Evolutionary conservation across 139 green algal species (phyloP).

Genomic region (Nannochloris sp.): DNA sequence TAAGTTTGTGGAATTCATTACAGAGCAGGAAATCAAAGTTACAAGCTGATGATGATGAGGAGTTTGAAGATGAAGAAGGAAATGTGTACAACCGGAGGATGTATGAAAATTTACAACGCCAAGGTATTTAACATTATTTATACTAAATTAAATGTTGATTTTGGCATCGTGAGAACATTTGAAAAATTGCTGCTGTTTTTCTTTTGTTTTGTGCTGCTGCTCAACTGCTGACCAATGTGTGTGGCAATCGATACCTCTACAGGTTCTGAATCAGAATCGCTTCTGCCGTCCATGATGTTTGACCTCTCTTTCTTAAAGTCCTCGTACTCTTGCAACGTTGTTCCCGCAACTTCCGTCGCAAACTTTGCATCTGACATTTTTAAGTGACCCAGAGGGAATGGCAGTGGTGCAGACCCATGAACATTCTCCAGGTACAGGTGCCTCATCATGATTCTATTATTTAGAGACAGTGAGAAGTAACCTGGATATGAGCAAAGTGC

Average conservation of each 20-base stretch:
- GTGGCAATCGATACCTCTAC: neutral
- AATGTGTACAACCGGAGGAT: slow-evolving; percentile 89
- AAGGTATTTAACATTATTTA: slow-evolving; percentile 51
- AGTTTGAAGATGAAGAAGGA: slow-evolving; percentile 74
- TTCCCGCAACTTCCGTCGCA: slow-evolving; percentile 12
- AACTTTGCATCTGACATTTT: slow-evolving; percentile 40
- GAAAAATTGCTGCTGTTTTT: neutral
- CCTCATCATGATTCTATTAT: slow-evolving; percentile 38
- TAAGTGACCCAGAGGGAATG: slow-evolving; percentile 36
- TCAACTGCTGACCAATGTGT: neutral
- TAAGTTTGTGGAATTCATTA: slow-evolving; percentile 73
- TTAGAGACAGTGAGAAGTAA: slow-evolving; percentile 61
- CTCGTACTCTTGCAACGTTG: slow-evolving; percentile 30
- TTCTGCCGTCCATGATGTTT: neutral
- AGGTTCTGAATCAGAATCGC: neutral
- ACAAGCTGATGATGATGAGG: slow-evolving; percentile 53
- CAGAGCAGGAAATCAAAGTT: slow-evolving; percentile 34
- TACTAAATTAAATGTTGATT: neutral
- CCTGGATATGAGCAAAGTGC: slow-evolving; percentile 50
- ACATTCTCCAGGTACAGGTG: slow-evolving; percentile 38
- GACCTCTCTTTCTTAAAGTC: slow-evolving; percentile 19
- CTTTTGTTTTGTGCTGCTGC: neutral
- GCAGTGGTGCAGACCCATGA: neutral
- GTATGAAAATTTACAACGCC: slow-evolving; percentile 75
- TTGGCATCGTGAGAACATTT: slow-evolving; percentile 1